A percentile compares a stretch with the other conserved stretches of the same genome.
phyloP scores from a whole-genome alignment of 2,329 filamentous ascomycete genomes.

The Madurella fahalii region DNA sequence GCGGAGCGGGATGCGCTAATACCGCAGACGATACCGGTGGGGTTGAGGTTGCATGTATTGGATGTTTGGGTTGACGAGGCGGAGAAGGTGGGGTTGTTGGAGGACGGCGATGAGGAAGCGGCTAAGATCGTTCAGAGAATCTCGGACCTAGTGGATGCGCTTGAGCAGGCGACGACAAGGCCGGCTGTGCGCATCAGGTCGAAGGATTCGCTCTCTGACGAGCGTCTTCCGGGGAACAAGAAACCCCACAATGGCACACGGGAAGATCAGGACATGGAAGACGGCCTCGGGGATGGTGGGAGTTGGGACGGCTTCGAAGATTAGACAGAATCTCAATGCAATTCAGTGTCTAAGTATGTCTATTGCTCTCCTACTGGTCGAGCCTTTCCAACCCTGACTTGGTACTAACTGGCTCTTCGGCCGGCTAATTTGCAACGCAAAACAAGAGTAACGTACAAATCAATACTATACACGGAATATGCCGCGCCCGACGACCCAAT shows the following conservation, averaged over 20 bases:
- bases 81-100: conserved; percentile 61
- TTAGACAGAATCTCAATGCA: conserved; percentile 9
- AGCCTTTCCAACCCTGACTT: background rate
- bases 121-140: conserved; percentile 49
- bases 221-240: conserved; percentile 63
- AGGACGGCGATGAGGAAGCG: conserved; percentile 35
- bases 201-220: conserved; percentile 67
- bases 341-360: background rate
- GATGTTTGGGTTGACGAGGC: conserved; percentile 92
- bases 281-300: conserved; percentile 9
- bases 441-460: no score
- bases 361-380: background rate
- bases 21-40: conserved; percentile 61
- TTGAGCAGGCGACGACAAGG: conserved; percentile 56
- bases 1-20: conserved; percentile 32
- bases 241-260: conserved; percentile 33
- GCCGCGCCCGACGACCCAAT: no score
- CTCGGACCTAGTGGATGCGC: conserved; percentile 50
- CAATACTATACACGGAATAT: no score
- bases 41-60: conserved; percentile 77
- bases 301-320: conserved; percentile 26
- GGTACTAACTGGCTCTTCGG: background rate
- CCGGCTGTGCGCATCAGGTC: conserved; percentile 70
- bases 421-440: no score
- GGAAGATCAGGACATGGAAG: conserved; percentile 6